Evolutionary conservation across 2,329 filamentous ascomycete genomes (phyloP).

Genomic region (Pseudocercospora pini-densiflorae): DNA sequence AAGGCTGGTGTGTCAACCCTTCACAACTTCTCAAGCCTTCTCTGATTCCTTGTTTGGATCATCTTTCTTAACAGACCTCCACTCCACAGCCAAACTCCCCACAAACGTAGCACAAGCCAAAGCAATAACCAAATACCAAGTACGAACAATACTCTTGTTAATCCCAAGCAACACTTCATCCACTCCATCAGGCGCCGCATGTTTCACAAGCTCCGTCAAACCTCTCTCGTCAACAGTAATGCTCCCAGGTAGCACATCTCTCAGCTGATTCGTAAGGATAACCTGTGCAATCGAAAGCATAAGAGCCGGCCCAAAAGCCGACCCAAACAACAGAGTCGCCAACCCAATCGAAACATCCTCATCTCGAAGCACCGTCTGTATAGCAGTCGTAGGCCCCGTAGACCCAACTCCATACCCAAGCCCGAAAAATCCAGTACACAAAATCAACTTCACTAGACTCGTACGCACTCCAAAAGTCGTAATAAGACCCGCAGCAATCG

Average conservation of each 20-base stretch:
- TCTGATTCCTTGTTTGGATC: background rate
- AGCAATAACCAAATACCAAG: background rate
- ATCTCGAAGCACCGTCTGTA: background rate
- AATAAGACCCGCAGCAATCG: background rate
- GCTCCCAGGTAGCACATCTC: background rate
- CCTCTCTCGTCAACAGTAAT: background rate
- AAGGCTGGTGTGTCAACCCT: too few species aligned
- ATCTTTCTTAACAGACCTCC: background rate
- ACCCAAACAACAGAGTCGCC: background rate
- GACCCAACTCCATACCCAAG: background rate
- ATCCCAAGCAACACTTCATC: background rate
- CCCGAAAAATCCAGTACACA: background rate
- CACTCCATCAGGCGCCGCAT: background rate
- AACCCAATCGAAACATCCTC: background rate
- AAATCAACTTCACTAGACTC: background rate
- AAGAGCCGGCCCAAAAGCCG: background rate
- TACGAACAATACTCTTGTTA: background rate
- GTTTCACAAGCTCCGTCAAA: background rate
- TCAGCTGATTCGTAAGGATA: background rate
- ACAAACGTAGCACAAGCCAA: background rate
- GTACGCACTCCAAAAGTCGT: background rate
- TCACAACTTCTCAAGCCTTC: too few species aligned
- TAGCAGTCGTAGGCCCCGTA: background rate
- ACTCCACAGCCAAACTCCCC: background rate
- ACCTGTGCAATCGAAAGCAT: background rate